Conservation (phyloP, 805 yeast species). For the Metschnikowia hibisci region DNA sequence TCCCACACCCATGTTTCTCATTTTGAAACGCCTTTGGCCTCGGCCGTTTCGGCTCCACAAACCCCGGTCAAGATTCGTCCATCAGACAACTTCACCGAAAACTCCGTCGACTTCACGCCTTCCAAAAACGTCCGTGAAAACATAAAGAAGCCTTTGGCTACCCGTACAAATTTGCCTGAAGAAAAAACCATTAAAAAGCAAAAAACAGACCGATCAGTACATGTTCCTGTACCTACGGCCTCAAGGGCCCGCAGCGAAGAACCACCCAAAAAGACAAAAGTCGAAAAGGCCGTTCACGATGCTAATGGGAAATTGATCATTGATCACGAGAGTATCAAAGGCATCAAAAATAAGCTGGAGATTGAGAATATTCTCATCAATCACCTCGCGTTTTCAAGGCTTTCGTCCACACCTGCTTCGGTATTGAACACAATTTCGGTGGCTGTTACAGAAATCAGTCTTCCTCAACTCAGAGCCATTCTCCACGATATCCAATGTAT, state of each 20-base stretch:
- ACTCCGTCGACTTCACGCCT: not conserved
- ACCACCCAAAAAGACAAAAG: slow-evolving; percentile 23
- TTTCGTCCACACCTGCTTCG: slow-evolving; percentile 83
- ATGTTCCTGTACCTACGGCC: too few relatives aligned
- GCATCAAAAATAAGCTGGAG: slow-evolving; percentile 43
- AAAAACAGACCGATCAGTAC: not conserved
- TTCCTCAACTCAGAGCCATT: slow-evolving; percentile 41
- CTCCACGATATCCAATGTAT: slow-evolving; percentile 52
- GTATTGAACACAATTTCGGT: slow-evolving; percentile 61
- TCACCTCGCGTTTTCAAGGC: slow-evolving; percentile 85
- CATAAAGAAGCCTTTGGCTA: slow-evolving; percentile 22
- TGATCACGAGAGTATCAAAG: slow-evolving; percentile 21
- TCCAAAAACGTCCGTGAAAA: slow-evolving; percentile 6
- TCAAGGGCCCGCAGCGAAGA: slow-evolving; percentile 33
- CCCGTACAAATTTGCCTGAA: slow-evolving; percentile 22
- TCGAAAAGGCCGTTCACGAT: slow-evolving; percentile 15
- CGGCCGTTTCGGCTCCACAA: not conserved
- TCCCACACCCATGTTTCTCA: slow-evolving; percentile 1
- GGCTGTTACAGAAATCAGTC: slow-evolving; percentile 44
- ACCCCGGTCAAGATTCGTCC: not conserved
- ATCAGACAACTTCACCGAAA: too few relatives aligned
- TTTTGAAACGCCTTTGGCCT: not conserved
- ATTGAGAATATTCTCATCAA: slow-evolving; percentile 68
- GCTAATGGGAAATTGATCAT: slow-evolving; percentile 28
- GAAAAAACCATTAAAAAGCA: slow-evolving; percentile 4